Percentiles rank a stretch among this genome's conserved stretches.
phyloP scores from a whole-genome alignment of 352 stramenopile species.

The Globisporangium nunn region DNA sequence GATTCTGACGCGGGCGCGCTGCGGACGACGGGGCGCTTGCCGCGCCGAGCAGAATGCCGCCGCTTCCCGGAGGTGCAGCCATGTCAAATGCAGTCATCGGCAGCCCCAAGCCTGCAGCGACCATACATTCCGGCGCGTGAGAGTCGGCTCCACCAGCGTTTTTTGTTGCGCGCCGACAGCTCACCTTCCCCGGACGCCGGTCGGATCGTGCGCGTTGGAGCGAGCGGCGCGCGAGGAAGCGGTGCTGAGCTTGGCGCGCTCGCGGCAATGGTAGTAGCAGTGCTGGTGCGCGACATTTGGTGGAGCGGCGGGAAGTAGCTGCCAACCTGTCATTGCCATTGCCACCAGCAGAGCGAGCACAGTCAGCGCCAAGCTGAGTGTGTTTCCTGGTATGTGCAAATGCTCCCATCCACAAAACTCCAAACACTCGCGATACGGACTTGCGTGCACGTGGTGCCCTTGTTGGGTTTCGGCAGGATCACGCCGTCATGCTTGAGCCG shows the following conservation, averaged over 20 bases:
- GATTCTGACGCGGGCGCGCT: slow-evolving; percentile 19
- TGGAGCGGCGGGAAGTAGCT: slow-evolving; percentile 46
- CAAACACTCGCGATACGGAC: slow-evolving; percentile 4
- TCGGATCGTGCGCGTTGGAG: slow-evolving; percentile 29
- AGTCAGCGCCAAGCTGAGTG: no score
- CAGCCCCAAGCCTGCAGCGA: slow-evolving; percentile 6
- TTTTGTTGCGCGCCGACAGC: neutral
- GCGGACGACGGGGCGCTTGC: neutral
- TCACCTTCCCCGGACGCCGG: slow-evolving; percentile 33
- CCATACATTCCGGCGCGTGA: neutral
- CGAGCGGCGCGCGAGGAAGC: slow-evolving; percentile 6
- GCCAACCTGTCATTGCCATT: slow-evolving; percentile 15
- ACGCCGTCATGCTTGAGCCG: slow-evolving; percentile 55
- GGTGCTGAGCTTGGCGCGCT: neutral
- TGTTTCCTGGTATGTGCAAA: neutral
- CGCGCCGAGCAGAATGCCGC: neutral
- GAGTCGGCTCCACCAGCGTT: neutral
- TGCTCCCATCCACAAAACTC: no score
- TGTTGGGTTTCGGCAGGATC: slow-evolving; percentile 10
- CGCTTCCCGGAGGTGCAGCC: neutral
- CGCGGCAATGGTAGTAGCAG: neutral
- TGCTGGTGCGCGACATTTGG: slow-evolving; percentile 15
- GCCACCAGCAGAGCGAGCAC: no score
- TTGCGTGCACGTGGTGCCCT: slow-evolving; percentile 10
- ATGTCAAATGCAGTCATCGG: slow-evolving; percentile 10